Evolutionary conservation across 208 protist genomes (phyloP).

Genomic region (Acanthamoeba lenticulata): DNA sequence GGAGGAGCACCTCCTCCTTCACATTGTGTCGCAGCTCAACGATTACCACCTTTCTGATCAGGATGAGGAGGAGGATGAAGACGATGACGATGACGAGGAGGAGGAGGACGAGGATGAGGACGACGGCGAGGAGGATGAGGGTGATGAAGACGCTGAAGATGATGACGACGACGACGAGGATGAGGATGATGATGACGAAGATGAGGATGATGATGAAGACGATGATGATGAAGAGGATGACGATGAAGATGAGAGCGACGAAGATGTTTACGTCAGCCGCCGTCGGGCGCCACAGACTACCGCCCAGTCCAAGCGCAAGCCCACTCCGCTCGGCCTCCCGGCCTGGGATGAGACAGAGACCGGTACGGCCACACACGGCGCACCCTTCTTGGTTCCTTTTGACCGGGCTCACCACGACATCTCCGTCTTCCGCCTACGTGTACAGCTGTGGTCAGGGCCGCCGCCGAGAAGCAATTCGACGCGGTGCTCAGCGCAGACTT

Average conservation of each 20-base stretch:
- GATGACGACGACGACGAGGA: background rate
- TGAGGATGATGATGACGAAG: background rate
- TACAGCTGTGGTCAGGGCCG: background rate
- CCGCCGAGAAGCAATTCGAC: background rate
- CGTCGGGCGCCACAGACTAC: no score
- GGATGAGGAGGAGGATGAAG: background rate
- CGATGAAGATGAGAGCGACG: background rate
- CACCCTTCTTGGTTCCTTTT: background rate
- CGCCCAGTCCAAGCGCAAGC: background rate
- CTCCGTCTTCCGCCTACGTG: background rate
- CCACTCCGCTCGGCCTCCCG: background rate
- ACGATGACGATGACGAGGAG: background rate
- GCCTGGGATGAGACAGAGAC: background rate
- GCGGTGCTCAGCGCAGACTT: background rate
- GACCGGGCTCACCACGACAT: background rate
- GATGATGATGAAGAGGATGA: background rate
- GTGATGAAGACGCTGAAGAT: background rate
- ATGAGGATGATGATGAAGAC: background rate
- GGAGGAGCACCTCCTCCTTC: background rate
- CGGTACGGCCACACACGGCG: background rate
- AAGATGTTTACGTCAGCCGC: background rate
- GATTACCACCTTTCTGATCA: background rate
- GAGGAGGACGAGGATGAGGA: background rate
- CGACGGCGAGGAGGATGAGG: background rate
- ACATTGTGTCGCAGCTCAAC: conserved; percentile 39